Conservation (phyloP, 2,329 filamentous ascomycete species). For the Pestalotiopsis sp. region DNA sequence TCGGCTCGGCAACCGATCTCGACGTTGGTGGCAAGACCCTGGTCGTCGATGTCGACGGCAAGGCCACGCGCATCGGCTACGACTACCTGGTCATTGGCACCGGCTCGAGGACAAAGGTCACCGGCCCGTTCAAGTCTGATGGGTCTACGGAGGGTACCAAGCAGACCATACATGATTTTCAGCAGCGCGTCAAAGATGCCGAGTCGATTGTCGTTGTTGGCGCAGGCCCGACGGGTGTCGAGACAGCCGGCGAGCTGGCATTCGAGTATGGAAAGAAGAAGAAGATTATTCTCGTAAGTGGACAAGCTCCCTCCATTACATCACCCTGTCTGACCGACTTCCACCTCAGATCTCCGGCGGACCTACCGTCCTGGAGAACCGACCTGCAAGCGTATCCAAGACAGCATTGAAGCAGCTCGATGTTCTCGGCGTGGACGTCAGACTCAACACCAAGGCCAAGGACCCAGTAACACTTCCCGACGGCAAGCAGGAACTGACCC, state of each 20-base stretch:
- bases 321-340: too few species aligned
- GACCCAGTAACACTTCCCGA: conserved; percentile 2
- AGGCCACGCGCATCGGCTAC: conserved; percentile 15
- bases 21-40: conserved; percentile 25
- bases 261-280: conserved; percentile 26
- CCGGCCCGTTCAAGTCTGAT: conserved; percentile 22
- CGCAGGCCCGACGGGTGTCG: conserved; percentile 35
- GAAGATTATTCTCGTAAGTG: conserved; percentile 20
- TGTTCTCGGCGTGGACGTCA: conserved; percentile 11
- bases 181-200: conserved; percentile 20
- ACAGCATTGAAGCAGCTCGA: conserved; percentile 12
- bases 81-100: conserved; percentile 25
- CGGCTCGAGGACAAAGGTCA: conserved; percentile 17
- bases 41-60: conserved; percentile 12
- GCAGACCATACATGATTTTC: conserved; percentile 20
- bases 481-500: conserved; percentile 14
- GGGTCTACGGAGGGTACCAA: conserved; percentile 20
- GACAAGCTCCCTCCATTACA: conserved; percentile 15
- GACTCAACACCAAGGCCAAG: conserved; percentile 14
- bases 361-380: not conserved
- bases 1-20: conserved; percentile 17
- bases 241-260: conserved; percentile 33
- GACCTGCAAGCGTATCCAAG: conserved; percentile 12
- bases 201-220: conserved; percentile 33
- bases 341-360: conserved; percentile 7